phyloP scores from a whole-genome alignment of 495 filamentous ascomycete species.

The Xylona heveae region DNA sequence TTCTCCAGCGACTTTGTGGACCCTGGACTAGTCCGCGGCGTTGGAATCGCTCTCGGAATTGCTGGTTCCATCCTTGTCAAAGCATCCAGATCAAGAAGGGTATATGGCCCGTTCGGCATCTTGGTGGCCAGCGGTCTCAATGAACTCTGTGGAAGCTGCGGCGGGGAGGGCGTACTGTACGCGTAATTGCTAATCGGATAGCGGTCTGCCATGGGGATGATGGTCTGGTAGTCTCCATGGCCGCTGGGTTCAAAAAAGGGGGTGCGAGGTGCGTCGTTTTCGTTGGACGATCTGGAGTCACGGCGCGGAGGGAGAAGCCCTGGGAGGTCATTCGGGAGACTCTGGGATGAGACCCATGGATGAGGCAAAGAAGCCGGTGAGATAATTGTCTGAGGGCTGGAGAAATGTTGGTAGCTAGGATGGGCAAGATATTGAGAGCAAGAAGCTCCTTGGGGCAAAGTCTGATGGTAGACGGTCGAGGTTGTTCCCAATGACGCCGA shows the following conservation, averaged over 20 bases:
- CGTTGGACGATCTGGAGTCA: slow-evolving; percentile 37
- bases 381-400: too few species aligned
- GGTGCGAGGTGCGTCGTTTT: slow-evolving; percentile 37
- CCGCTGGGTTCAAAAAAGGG: slow-evolving; percentile 13
- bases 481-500: too few species aligned
- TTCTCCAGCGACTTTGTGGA: slow-evolving; percentile 70
- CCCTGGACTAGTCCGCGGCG: slow-evolving; percentile 51
- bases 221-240: slow-evolving; percentile 30
- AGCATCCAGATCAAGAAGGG: slow-evolving; percentile 44
- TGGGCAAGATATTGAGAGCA: too few species aligned
- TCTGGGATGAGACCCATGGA: too few species aligned
- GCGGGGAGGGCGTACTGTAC: slow-evolving; percentile 34
- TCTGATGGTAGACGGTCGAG: too few species aligned
- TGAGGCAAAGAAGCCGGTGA: too few species aligned
- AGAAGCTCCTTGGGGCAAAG: too few species aligned
- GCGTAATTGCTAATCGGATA: slow-evolving; percentile 24
- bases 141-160: slow-evolving; percentile 28
- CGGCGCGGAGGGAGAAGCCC: slow-evolving; percentile 15
- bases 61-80: slow-evolving; percentile 52
- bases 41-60: slow-evolving; percentile 79
- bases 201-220: slow-evolving; percentile 35
- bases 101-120: slow-evolving; percentile 26
- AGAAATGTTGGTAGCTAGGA: too few species aligned
- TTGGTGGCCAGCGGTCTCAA: too few species aligned
- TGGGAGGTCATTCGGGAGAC: background rate